These are phyloP conservation scores for Alternaria arbusti DNA, from an alignment of 2,329 filamentous ascomycete species.

Conservation along the genomic window DNA sequence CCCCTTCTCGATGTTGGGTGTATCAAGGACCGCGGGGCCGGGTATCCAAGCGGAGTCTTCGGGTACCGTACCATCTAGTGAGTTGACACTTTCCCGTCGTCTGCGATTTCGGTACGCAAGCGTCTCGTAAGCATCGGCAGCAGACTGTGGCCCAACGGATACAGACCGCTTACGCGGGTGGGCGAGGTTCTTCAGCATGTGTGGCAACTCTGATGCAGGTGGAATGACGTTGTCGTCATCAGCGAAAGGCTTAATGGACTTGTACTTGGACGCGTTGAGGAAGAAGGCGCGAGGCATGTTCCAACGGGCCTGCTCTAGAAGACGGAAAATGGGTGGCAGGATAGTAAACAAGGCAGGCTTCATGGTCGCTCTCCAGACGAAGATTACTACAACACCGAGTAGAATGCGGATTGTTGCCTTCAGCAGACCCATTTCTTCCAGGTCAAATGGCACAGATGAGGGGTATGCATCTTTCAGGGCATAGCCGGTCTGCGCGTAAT, in stretches of 20 bases:
- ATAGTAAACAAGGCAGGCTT: conserved; percentile 80
- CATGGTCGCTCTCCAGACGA: conserved; percentile 87
- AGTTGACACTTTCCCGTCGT: conserved; percentile 65
- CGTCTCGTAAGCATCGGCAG: conserved; percentile 94
- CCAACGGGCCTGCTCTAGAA: conserved; percentile 79
- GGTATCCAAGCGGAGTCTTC: conserved; percentile 36
- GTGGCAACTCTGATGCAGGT: conserved; percentile 83
- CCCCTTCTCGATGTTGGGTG: conserved; percentile 31
- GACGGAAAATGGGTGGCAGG: conserved; percentile 85
- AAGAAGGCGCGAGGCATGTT: conserved; percentile 90
- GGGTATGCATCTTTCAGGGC: conserved; percentile 61
- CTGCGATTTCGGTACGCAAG: conserved; percentile 84
- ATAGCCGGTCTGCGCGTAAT: conserved; percentile 68
- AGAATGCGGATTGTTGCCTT: conserved; percentile 72
- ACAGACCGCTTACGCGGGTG: conserved; percentile 82
- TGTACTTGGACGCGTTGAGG: conserved; percentile 87
- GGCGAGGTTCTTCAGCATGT: conserved; percentile 80
- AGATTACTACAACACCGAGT: conserved; percentile 81
- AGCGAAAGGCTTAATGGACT: conserved; percentile 75
- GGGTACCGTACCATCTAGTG: conserved; percentile 38
- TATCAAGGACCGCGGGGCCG: conserved; percentile 38
- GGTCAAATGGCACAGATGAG: conserved; percentile 68
- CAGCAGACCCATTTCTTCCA: conserved; percentile 69
- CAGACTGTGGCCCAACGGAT: conserved; percentile 91
- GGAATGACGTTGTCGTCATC: conserved; percentile 89